phyloP scores from a whole-genome alignment of 371 early-diverging fungal genomes.

The Coemansia linderi region DNA sequence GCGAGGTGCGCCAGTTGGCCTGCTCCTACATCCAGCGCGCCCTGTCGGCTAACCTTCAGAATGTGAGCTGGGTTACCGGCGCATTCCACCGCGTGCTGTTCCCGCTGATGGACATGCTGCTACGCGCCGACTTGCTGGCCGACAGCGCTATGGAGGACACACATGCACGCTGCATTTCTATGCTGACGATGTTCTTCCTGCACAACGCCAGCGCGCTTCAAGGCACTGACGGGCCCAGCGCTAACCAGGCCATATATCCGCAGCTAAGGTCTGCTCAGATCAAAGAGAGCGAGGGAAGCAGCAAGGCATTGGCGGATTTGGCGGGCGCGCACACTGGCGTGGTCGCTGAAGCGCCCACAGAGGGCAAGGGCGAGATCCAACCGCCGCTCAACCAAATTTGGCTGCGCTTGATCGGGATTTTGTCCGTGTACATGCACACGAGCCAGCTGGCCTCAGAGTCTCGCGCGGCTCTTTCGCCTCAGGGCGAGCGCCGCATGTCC shows the following conservation, averaged over 20 bases:
- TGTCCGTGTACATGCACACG: slow-evolving; percentile 48
- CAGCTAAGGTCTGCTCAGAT: background rate
- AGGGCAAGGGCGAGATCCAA: background rate
- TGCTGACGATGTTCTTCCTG: slow-evolving; percentile 53
- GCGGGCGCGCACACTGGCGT: background rate
- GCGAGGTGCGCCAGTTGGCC: slow-evolving; percentile 45
- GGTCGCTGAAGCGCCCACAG: slow-evolving; percentile 5
- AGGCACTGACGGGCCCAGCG: background rate
- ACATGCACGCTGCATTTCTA: slow-evolving; percentile 51
- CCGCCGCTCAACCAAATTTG: slow-evolving; percentile 40
- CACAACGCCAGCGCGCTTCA: slow-evolving; percentile 44
- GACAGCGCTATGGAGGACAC: slow-evolving; percentile 56
- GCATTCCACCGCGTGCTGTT: slow-evolving; percentile 64
- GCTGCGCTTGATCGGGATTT: slow-evolving; percentile 45
- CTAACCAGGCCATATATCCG: background rate
- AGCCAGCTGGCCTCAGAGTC: slow-evolving; percentile 37
- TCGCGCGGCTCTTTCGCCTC: background rate
- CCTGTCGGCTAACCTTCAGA: slow-evolving; percentile 15
- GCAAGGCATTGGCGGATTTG: background rate
- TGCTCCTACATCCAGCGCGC: slow-evolving; percentile 45
- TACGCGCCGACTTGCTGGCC: slow-evolving; percentile 59
- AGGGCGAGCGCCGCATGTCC: background rate
- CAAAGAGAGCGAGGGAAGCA: background rate
- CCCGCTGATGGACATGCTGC: slow-evolving; percentile 64
- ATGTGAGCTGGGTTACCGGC: slow-evolving; percentile 32